phyloP scores from a whole-genome alignment of 495 filamentous ascomycete species.

The Penicillium malachiteum region DNA sequence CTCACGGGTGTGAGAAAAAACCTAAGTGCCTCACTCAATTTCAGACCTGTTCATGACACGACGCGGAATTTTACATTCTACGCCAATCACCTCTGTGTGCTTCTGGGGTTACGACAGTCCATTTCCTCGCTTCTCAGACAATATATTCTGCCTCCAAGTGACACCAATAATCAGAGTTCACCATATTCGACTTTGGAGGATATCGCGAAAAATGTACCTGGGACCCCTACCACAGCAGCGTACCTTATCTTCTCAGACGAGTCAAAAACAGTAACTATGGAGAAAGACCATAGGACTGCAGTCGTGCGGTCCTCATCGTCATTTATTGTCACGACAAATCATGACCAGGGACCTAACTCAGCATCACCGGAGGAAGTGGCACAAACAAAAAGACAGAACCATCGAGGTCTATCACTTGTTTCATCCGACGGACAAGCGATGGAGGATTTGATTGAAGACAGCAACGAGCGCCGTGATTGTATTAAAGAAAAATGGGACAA shows the following conservation, averaged over 20 bases:
- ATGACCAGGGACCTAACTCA: conserved; percentile 37
- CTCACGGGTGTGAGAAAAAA: conserved; percentile 58
- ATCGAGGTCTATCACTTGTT: conserved; percentile 14
- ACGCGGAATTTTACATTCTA: conserved; percentile 42
- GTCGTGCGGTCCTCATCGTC: conserved; percentile 33
- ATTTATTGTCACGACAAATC: conserved; percentile 60
- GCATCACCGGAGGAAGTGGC: conserved; percentile 9
- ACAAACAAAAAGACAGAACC: conserved; percentile 13
- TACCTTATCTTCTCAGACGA: conserved; percentile 60
- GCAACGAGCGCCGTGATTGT: conserved; percentile 33
- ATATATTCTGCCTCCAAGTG: conserved; percentile 34
- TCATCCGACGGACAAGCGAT: conserved; percentile 25
- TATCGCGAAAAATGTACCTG: conserved; percentile 33
- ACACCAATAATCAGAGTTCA: background rate
- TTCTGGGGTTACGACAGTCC: conserved; percentile 56
- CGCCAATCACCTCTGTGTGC: conserved; percentile 51
- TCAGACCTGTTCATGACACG: conserved; percentile 55
- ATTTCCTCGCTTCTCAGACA: conserved; percentile 54
- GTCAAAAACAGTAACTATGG: conserved; percentile 42
- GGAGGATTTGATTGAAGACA: conserved; percentile 41
- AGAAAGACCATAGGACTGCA: conserved; percentile 56
- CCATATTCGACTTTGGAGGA: conserved; percentile 18
- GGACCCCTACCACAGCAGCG: conserved; percentile 49
- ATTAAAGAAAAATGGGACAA: conserved; percentile 42
- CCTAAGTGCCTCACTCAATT: conserved; percentile 64